A percentile compares a stretch with the other conserved stretches of the same genome.
Evolutionary conservation across 2,329 filamentous ascomycete species (phyloP).

Genomic region (Mariannaea sp.): DNA sequence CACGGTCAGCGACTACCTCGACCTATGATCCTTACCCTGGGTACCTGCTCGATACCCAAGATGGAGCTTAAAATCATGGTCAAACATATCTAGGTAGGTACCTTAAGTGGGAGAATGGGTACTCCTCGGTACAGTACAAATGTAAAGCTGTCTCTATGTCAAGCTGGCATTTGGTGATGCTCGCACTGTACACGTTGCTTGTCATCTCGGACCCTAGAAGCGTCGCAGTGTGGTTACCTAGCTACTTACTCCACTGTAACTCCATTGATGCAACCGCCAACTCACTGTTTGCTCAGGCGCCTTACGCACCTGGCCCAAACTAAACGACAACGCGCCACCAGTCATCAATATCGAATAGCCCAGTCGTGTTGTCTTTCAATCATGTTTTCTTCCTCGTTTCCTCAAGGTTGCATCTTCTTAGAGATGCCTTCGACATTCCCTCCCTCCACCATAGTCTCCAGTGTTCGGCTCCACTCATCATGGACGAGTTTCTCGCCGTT

Average conservation of each 20-base stretch:
- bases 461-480: constrained; percentile 43
- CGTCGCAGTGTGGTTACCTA: not conserved
- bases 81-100: too few species aligned
- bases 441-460: not conserved
- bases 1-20: too few species aligned
- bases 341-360: not conserved
- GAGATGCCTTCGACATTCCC: constrained; percentile 5
- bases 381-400: constrained; percentile 11
- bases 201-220: constrained; percentile 6
- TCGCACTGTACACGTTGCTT: constrained; percentile 34
- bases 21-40: too few species aligned
- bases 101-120: too few species aligned
- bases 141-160: too few species aligned
- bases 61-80: too few species aligned
- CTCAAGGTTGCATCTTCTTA: not conserved
- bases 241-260: constrained; percentile 21
- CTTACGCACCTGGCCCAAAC: not conserved
- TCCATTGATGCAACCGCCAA: constrained; percentile 18
- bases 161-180: constrained; percentile 2
- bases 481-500: constrained; percentile 69
- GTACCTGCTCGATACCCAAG: too few species aligned
- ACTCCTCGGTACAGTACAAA: too few species aligned
- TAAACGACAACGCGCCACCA: not conserved
- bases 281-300: constrained; percentile 10
- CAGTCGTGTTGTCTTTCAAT: constrained; percentile 5